Evolutionary conservation across 2,329 filamentous ascomycete species (phyloP), one percentile per base, ranked within the genome.

Genomic region (Cladosporium phlei): DNA sequence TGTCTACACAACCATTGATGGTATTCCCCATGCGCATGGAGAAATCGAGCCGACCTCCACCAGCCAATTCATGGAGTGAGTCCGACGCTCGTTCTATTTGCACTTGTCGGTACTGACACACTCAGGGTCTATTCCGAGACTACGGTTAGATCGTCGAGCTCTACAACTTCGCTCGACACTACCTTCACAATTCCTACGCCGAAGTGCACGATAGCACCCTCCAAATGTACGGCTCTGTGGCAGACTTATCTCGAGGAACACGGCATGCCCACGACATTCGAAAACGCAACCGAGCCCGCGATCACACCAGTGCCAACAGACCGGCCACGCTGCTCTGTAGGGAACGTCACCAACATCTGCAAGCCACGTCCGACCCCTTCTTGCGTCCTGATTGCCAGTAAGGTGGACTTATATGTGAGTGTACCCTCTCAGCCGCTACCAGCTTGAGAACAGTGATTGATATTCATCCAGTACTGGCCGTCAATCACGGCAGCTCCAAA

Each of bases 391-490:
- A 30, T 25, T 9, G 43, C 43, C 1, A 46, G 33, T 3, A 46
- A 46, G 19, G 43, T 46, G 2, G 33, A 32, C 17, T 20, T 46
- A 24, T 46, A 35, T 16, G 37, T 39, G 25, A 39, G 37, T 29
- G n/a, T n/a, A n/a, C n/a, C n/a, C n/a, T n/a, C n/a, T n/a, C n/a
- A n/a, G n/a, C n/a, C n/a, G n/a, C n/a, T n/a, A n/a, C n/a, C n/a
- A n/a, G n/a, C n/a, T n/a, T n/a, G n/a, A n/a, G n/a, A n/a, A n/a
- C n/a, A n/a, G n/a, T n/a, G n/a, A n/a, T n/a, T n/a, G n/a, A n/a
- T n/a, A n/a, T n/a, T n/a, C n/a, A n/a, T n/a, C n/a, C 16, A 39
- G 37, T 46, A 46, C 34, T 46, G 43, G 43, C 43, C 43, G 17
- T 24, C 8, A 9, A 19, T 38, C 10, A 46, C 43, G 3, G 34